These are phyloP conservation scores for Moesziomyces parantarcticus DNA, from an alignment of 1,284 basidiomycete genomes.

Conservation along the genomic window DNA sequence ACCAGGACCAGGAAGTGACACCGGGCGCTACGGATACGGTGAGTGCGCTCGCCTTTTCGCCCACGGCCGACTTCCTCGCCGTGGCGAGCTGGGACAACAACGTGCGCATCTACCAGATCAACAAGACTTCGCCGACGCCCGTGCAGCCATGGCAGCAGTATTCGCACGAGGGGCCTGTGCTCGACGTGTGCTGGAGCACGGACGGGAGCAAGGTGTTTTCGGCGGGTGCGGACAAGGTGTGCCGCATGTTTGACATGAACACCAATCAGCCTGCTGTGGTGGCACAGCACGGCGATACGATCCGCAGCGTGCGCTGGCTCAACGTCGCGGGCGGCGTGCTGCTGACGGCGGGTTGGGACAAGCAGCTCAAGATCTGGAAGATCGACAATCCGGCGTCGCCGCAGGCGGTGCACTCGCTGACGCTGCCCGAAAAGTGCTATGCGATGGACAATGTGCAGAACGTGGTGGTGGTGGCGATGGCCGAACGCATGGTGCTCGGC, in stretches of 20 bases:
- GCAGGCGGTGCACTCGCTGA: conserved; percentile 48
- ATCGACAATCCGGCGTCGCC: conserved; percentile 55
- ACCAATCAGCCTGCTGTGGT: conserved; percentile 76
- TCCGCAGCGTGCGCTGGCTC: conserved; percentile 81
- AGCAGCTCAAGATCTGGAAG: conserved; percentile 76
- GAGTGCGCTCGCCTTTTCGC: conserved; percentile 66
- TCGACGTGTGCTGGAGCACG: conserved; percentile 85
- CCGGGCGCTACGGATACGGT: conserved; percentile 68
- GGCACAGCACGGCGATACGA: conserved; percentile 84
- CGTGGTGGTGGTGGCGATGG: conserved; percentile 91
- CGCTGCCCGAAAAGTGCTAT: conserved; percentile 89
- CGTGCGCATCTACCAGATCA: conserved; percentile 73
- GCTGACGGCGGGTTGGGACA: conserved; percentile 91
- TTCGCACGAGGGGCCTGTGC: conserved; percentile 81
- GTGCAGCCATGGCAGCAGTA: conserved; percentile 73
- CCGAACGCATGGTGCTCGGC: conserved; percentile 86
- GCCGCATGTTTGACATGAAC: conserved; percentile 80
- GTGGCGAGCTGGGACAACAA: conserved; percentile 69
- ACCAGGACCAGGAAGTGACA: conserved; percentile 77
- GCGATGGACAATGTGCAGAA: conserved; percentile 82
- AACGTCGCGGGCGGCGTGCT: conserved; percentile 78
- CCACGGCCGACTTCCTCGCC: conserved; percentile 69
- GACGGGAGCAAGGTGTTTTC: conserved; percentile 85
- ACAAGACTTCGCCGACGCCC: conserved; percentile 78
- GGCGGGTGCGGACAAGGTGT: conserved; percentile 86